Evolutionary conservation across 306 rosid species (phyloP), one percentile per base, ranked within the genome.

Genomic region (Dicorynia guianensis): DNA sequence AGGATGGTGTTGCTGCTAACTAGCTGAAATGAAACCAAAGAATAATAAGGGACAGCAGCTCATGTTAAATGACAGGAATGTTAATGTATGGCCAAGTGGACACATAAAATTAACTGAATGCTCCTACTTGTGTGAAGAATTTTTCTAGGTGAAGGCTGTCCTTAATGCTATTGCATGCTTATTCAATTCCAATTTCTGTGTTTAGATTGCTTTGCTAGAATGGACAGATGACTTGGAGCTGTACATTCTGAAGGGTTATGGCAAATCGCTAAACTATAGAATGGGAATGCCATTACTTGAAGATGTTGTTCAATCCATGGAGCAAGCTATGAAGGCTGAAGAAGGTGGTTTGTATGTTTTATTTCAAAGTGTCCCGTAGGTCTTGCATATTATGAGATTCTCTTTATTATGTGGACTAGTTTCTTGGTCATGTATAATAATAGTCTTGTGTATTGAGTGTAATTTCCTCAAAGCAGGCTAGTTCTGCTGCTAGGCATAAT

Each of bases 161-260:
- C 46, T 5, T 14, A 19, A 44, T 66, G 57, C 36, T 19, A 42
- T 18, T 5, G 0, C 33, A 14, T 77, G 70, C 70, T 82, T 65
- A 64, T 71, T 79, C 47, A 47, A 33, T 54, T 77, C 43, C 58
- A 79, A 38, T 17, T 77, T 56, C 53, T 63, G 44, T 74, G 57
- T 40, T 46, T 75, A 93, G 98, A 82, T 93, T 71, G 72, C 75
- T 63, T 81, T 89, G 85, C 80, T 93, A 76, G 98, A 93, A 84
- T 93, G 98, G 98, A 76, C 96, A 64, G 97, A 93, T 83, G 98
- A 93, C 53, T 77, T 93, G 84, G 97, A 91, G 84, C 65, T 14
- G 65, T 93, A 71, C 80, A 83, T 91, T 70, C 82, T 93, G 79
- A 93, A 93, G 84, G 98, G 98, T 35, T 93, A 93, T 87, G 98